Evolutionary conservation across 192 early-diverging fungal species (phyloP), one percentile per base, ranked within the genome.

Genomic region (Nowakowskiella sp.): DNA sequence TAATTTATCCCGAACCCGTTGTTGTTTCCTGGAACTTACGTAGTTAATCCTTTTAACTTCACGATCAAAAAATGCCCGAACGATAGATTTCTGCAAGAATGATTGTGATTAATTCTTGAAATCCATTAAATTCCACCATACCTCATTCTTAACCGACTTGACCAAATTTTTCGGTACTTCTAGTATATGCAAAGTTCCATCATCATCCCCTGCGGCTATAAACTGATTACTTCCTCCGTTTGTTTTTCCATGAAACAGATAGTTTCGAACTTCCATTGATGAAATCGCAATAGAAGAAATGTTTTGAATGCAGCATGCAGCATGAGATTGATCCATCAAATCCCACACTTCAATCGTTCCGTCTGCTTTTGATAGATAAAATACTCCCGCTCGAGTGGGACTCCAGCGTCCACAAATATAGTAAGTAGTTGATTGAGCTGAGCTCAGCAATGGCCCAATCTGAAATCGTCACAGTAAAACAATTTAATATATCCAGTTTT

Each of bases 301-400:
- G 46, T 69, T 73, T 49, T 81, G 77, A 53, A 13, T 10, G 58
- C 16, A 3, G 56, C 16, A 3, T 2, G 22, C 13, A 2, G 13
- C 26, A 27, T 29, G 33, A 58, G 16, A 5, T 13, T n/a, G n/a
- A 9, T 82, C 80, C 48, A 82, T 49, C 8, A 82, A 45, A 49
- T 82, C 80, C 80, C 80, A 82, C 0, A 82, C 70, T 47, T 82
- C 80, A 22, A 82, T 53, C 6, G 62, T 67, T 3, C 80, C 80
- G 50, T 82, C 76, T n/a, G 61, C 47, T 36, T 72, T 69, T 0
- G 70, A 72, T 44, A 82, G 73, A 57, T 76, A 82, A 56, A 79
- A 81, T 3, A 82, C 80, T 4, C 78, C 76, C 4, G 80, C 77
- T 6, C 80, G 63, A 19, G 80, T 78, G 5, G 80, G 80, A 31